These are phyloP conservation scores for Tetradesmus obliquus DNA, from an alignment of 139 green algal species.

Conservation along the genomic window DNA sequence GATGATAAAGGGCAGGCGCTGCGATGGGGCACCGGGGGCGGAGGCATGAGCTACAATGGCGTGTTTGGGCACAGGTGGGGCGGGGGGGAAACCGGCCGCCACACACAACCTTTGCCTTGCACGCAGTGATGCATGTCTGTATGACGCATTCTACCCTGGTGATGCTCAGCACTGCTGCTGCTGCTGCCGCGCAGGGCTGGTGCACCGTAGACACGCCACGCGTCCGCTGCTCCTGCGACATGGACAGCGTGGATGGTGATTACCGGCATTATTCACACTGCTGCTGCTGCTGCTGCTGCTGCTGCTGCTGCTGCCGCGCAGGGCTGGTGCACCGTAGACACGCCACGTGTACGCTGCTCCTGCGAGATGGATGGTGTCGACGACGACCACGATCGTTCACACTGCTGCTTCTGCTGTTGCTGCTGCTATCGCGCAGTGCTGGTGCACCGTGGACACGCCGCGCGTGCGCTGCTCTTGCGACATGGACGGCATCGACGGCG, in stretches of 20 bases:
- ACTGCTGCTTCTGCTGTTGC: not conserved
- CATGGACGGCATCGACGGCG: conserved; percentile 58
- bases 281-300: not conserved
- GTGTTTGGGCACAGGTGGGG: conserved; percentile 36
- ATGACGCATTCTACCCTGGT: no score
- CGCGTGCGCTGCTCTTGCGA: conserved; percentile 39
- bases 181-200: not conserved
- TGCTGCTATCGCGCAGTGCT: not conserved
- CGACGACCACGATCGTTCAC: not conserved
- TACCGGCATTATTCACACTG: not conserved
- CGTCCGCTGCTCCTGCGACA: conserved; percentile 38
- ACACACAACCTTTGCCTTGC: no score
- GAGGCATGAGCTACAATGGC: not conserved
- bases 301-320: not conserved
- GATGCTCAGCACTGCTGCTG: not conserved
- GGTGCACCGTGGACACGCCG: conserved; percentile 24
- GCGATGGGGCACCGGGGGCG: conserved; percentile 41
- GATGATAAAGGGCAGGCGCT: conserved; percentile 59
- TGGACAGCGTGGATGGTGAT: conserved; percentile 54
- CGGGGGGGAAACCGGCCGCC: no score
- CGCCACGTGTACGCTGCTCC: conserved; percentile 32
- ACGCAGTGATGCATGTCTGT: no score
- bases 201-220: conserved; percentile 26
- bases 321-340: conserved; percentile 15
- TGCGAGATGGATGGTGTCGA: conserved; percentile 56